Conservation (phyloP, 2,329 filamentous ascomycete species). For the Sordariomycetes sp. region DNA sequence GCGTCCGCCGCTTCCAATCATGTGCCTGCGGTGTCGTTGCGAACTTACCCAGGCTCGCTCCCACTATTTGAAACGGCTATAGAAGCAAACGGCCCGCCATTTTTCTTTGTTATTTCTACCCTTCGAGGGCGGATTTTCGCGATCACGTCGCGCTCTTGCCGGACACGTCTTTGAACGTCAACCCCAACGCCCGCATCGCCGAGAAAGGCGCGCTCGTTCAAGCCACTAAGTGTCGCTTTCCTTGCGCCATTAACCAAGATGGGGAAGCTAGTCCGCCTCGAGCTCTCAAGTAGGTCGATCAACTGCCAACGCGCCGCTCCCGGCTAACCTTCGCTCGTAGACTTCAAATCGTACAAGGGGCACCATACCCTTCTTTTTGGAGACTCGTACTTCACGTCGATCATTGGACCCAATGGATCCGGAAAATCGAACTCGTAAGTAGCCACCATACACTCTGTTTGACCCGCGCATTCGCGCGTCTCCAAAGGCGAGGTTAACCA, state of each 20-base stretch:
- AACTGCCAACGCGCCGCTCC: slow-evolving; percentile 5
- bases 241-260: slow-evolving; percentile 37
- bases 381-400: slow-evolving; percentile 97
- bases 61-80: background rate
- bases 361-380: slow-evolving; percentile 90
- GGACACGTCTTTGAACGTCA: background rate
- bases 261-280: slow-evolving; percentile 91
- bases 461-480: background rate
- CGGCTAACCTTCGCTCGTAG: slow-evolving; percentile 25
- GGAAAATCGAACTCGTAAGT: slow-evolving; percentile 93
- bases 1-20: background rate
- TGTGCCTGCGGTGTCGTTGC: background rate
- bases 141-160: background rate
- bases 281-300: slow-evolving; percentile 67
- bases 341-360: slow-evolving; percentile 99
- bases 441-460: background rate
- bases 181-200: background rate
- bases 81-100: background rate
- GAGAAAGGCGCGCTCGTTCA: background rate
- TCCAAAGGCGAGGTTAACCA: background rate
- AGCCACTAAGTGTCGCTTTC: background rate
- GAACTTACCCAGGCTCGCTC: background rate
- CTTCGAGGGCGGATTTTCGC: background rate
- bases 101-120: background rate
- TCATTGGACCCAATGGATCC: slow-evolving; percentile 98